phyloP scores from a whole-genome alignment of 2,329 filamentous ascomycete species.

The Aspergillus pseudonomiae region DNA sequence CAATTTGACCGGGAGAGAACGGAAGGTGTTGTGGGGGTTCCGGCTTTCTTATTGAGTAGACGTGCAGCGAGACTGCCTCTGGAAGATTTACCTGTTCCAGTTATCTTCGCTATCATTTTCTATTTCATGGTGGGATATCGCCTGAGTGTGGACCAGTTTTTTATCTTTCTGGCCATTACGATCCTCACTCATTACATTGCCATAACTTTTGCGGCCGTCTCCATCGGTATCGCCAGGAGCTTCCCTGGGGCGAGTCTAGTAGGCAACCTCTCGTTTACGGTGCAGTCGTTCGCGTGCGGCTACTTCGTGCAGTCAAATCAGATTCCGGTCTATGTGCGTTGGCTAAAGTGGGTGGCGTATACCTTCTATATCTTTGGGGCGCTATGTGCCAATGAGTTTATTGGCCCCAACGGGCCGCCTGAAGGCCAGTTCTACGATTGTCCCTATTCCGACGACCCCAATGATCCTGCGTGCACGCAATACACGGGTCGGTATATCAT shows the following conservation, averaged over 20 bases:
- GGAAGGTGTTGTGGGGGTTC: slow-evolving; percentile 70
- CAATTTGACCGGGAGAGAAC: slow-evolving; percentile 75
- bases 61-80: slow-evolving; percentile 69
- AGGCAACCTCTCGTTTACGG: slow-evolving; percentile 71
- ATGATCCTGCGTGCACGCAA: slow-evolving; percentile 66
- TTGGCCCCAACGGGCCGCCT: slow-evolving; percentile 35
- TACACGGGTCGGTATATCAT: slow-evolving; percentile 73
- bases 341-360: slow-evolving; percentile 62
- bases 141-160: slow-evolving; percentile 64
- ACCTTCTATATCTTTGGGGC: slow-evolving; percentile 68
- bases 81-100: slow-evolving; percentile 73
- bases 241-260: slow-evolving; percentile 73
- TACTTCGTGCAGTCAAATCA: slow-evolving; percentile 75
- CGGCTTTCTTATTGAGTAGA: slow-evolving; percentile 71
- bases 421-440: slow-evolving; percentile 73
- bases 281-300: slow-evolving; percentile 75
- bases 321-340: slow-evolving; percentile 76
- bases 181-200: slow-evolving; percentile 74
- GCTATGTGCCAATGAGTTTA: slow-evolving; percentile 72
- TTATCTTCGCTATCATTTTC: slow-evolving; percentile 70
- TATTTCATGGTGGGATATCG: slow-evolving; percentile 81
- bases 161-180: slow-evolving; percentile 70
- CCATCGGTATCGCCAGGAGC: slow-evolving; percentile 65
- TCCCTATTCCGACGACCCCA: slow-evolving; percentile 62
- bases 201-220: slow-evolving; percentile 70